Percentiles rank a stretch among this genome's conserved stretches.
Evolutionary conservation across 495 filamentous ascomycete genomes (phyloP).

Genomic region (Aspergillus carlsbadensis): DNA sequence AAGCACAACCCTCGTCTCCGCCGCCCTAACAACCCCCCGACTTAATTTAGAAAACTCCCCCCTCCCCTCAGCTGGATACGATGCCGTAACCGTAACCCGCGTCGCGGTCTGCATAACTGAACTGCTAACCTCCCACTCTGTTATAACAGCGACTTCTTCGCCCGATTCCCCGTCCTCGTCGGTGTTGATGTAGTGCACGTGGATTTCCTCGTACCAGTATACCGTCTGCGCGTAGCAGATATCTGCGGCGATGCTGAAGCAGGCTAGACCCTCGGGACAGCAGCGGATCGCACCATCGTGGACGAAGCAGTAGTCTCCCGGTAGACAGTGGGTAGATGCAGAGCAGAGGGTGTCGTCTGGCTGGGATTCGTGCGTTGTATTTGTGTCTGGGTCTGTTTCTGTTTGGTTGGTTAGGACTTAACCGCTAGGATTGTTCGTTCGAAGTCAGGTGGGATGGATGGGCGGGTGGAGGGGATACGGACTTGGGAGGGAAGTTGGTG

Average conservation of each 20-base stretch:
- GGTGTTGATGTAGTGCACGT: neutral
- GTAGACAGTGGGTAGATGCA: neutral
- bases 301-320: neutral
- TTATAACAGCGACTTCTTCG: neutral
- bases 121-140: neutral
- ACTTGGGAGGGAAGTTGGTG: neutral
- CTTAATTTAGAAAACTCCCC: neutral
- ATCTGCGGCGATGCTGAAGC: neutral
- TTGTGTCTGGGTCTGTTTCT: neutral
- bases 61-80: constrained; percentile 1
- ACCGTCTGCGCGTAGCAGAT: neutral
- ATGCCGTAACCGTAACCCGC: neutral
- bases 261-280: neutral
- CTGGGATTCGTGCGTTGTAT: neutral
- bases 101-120: neutral
- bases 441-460: neutral
- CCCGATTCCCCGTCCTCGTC: neutral
- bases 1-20: neutral
- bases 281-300: neutral
- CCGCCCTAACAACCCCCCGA: neutral
- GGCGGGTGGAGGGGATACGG: neutral
- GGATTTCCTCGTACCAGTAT: neutral
- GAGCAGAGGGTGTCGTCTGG: neutral
- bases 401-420: neutral
- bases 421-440: neutral